Evolutionary conservation across 352 stramenopile genomes (phyloP).

Genomic region (Phytophthora uliginosa): DNA sequence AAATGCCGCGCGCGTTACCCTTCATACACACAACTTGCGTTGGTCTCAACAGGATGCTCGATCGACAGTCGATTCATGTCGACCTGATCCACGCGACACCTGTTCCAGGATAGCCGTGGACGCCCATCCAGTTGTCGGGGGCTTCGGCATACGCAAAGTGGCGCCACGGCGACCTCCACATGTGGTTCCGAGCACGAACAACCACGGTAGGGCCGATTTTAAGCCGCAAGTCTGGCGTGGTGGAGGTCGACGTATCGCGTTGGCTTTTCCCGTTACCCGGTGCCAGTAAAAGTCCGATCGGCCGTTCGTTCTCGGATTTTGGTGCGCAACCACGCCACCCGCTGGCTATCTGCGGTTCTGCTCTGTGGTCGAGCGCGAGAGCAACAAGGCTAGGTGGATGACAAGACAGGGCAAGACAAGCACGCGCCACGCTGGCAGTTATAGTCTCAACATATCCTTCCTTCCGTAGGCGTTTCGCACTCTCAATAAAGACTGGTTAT

Average conservation of each 20-base stretch:
- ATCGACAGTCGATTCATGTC: constrained; percentile 3
- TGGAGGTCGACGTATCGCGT: not conserved
- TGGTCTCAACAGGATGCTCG: constrained; percentile 33
- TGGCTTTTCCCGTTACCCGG: constrained; percentile 4
- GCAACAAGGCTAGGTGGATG: not conserved
- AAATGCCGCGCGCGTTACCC: constrained; percentile 20
- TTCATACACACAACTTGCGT: constrained; percentile 17
- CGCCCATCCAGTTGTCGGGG: not conserved
- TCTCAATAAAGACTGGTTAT: too few relatives aligned
- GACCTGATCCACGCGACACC: constrained; percentile 24
- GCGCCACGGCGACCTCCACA: not conserved
- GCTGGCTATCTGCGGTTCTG: constrained; percentile 20
- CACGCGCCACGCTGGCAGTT: not conserved
- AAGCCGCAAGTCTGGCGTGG: constrained; percentile 1
- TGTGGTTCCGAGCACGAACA: not conserved
- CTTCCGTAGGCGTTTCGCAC: not conserved
- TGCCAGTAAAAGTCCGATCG: constrained; percentile 22
- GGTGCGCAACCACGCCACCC: constrained; percentile 12
- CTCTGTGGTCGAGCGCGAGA: not conserved
- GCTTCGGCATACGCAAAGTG: not conserved
- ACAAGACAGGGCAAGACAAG: not conserved
- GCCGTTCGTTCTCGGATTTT: constrained; percentile 20
- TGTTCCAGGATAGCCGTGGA: constrained; percentile 2
- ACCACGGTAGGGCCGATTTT: not conserved
- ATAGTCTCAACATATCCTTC: not conserved